These are phyloP conservation scores for Rubus idaeus DNA, from an alignment of 306 rosid genomes.

Conservation along the genomic window DNA sequence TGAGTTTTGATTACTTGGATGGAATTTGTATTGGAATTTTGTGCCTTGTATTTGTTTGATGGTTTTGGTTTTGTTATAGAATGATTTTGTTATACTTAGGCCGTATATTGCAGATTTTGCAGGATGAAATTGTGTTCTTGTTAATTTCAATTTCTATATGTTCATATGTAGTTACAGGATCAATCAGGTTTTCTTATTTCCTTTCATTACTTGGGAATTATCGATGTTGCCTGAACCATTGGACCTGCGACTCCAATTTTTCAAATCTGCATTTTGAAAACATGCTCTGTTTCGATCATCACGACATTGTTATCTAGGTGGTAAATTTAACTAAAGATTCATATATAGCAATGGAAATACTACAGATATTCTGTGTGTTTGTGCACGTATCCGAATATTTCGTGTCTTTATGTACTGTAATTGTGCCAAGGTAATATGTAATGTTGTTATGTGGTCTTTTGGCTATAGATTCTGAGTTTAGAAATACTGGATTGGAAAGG, in stretches of 20 bases:
- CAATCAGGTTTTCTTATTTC: neutral
- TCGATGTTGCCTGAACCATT: neutral
- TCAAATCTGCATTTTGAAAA: neutral
- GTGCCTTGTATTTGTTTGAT: neutral
- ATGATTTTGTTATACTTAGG: neutral
- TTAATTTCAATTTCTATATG: neutral
- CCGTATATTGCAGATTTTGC: neutral
- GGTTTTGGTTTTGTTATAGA: neutral
- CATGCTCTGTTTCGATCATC: neutral
- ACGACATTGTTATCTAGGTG: neutral
- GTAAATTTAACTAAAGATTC: too few relatives aligned
- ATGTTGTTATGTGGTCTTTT: neutral
- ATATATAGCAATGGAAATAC: too few relatives aligned
- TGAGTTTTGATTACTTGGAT: too few relatives aligned
- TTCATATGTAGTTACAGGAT: neutral
- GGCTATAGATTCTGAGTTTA: conserved; percentile 70
- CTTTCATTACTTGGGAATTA: neutral
- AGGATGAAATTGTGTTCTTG: neutral
- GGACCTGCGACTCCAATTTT: neutral
- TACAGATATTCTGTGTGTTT: neutral
- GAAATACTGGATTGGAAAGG: conserved; percentile 94
- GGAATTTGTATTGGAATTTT: too few relatives aligned
- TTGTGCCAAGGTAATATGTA: neutral
- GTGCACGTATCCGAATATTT: neutral
- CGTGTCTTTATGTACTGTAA: neutral